Evolutionary conservation across 1,139 yeast species (phyloP), one percentile per base, ranked within the genome.

Genomic region (Yamadazyma blattariae): DNA sequence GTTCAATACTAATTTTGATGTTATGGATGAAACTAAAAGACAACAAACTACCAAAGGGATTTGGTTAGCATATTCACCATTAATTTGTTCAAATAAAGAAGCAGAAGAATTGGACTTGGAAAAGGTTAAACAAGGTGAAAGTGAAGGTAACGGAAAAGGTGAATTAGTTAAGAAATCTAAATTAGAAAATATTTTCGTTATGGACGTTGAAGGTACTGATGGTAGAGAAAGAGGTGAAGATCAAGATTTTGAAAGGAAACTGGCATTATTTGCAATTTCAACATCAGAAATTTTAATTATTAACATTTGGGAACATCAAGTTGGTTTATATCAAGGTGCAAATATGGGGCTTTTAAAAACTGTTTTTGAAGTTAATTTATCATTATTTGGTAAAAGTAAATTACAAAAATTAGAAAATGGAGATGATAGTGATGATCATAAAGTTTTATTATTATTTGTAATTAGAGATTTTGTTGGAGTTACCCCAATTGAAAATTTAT

Each of bases 171-270:
- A n/a, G n/a, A n/a, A n/a, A n/a, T n/a, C n/a, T n/a, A 17, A 17
- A 28, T 41, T 38, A 14, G 59, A 58, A 31, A 74, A 72, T 45
- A 67, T 89, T n/a, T 74, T 89, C 47, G 95, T 92, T 2, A 74
- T 92, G 77, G 98, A 92, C 56, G 97, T 92, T 14, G 98, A 92
- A 62, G 98, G 98, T 30, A 89, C 97, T 2, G 98, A 92, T 61
- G 98, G 98, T 31, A 75, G 97, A 44, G 98, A 92, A 61, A 75
- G 97, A 39, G 98, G 98, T 12, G 98, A 92, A 50, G 98, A 92
- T 58, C 97, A 92, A 59, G 98, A 92, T 58, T 92, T 92, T 59
- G 98, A 92, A 60, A 75, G 98, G 40, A 92, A 92, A 54, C 90
- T 97, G 2, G 97, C 98, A 0, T 65, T 94, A 33, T 92, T 92